Base-by-base conservation (phyloP, 371 early-diverging fungal species). In the Syncephalis plumigaleata region DNA sequence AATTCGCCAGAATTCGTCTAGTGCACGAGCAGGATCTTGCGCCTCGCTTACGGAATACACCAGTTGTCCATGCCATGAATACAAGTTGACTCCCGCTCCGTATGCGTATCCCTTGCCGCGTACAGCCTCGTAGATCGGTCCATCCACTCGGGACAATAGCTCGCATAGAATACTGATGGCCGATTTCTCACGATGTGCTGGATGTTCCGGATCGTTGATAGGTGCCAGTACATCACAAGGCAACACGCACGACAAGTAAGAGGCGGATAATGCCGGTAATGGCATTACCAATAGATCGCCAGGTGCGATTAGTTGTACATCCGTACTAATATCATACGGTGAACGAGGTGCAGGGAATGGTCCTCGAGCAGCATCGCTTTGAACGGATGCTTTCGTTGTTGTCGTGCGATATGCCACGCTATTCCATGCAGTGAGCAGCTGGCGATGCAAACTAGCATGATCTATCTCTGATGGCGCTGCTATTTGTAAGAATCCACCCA, bases 101-200 rank as follows among this genome's bases (percentile, higher is more conserved):
- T 86, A 86, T 0, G 84, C 83, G 36, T 66, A 73, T 13, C 87
- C 87, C 36, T 69, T 64, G 9, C 86, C 86, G 27, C 87, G 74
- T 25, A 84, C 69, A 0, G 74, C 68, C 8, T 65, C 73, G 60
- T 67, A 83, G 3, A 86, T 62, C 0, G 80, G 82, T 0, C 86
- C 87, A 40, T 85, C 85, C 2, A 64, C 58, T 3, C 76, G 66
- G 3, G 73, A 67, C 2, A 85, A 57, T 13, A 85, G 56, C 52
- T 76, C 77, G 18, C 67, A 63, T 20, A 85, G 56, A 36, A 86
- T 42, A 1, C 44, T n/a, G 1, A 71, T 55, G 4, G 70, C 68
- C 16, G 60, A 61, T 21, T 56, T 57, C 37, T 71, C 69, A 24
- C 61, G 11, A 17, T 31, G 45, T 18, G 17, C 13, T 24, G 9